Evolutionary conservation across 1,284 basidiomycete genomes (phyloP).

Genomic region (Irpex sp.): DNA sequence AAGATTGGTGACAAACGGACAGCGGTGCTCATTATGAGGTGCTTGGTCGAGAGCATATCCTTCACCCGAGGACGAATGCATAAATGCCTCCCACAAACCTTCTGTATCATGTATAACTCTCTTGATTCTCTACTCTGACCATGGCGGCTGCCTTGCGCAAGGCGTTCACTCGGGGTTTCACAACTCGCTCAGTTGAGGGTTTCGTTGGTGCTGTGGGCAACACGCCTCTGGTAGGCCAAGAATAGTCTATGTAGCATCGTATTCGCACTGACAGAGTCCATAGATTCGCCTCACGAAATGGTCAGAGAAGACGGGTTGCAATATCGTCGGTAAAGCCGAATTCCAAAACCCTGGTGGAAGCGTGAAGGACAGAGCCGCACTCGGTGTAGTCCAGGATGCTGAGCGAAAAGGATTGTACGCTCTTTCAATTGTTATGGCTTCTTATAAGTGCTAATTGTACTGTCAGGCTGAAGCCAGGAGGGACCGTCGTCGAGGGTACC

Average conservation of each 20-base stretch:
- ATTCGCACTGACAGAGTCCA: neutral
- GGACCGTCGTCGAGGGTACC: slow-evolving; percentile 96
- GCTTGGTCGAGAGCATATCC: slow-evolving; percentile 15
- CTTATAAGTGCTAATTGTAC: neutral
- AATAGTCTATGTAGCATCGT: too few relatives aligned
- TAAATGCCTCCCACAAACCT: neutral
- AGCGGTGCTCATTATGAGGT: slow-evolving; percentile 31
- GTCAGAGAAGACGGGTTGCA: slow-evolving; percentile 87
- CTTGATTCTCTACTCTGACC: slow-evolving; percentile 13
- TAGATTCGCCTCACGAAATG: slow-evolving; percentile 84
- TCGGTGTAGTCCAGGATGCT: slow-evolving; percentile 87
- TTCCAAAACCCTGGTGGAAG: slow-evolving; percentile 99
- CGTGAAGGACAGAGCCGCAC: slow-evolving; percentile 96
- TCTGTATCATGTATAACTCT: neutral
- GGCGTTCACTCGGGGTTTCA: slow-evolving; percentile 40
- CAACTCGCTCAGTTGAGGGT: slow-evolving; percentile 64
- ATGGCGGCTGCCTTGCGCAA: slow-evolving; percentile 20
- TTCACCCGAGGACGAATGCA: neutral
- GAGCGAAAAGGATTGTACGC: slow-evolving; percentile 76
- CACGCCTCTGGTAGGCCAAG: slow-evolving; percentile 78
- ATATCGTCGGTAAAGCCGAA: slow-evolving; percentile 93
- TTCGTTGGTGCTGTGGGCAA: slow-evolving; percentile 92
- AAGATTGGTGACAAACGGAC: slow-evolving; percentile 5
- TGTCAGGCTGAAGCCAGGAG: slow-evolving; percentile 76
- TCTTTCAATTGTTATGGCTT: too few relatives aligned